A percentile compares a stretch with the other conserved stretches of the same genome.
Evolutionary conservation across 805 yeast genomes (phyloP).

Genomic region (Sugiyamaella smithiae): DNA sequence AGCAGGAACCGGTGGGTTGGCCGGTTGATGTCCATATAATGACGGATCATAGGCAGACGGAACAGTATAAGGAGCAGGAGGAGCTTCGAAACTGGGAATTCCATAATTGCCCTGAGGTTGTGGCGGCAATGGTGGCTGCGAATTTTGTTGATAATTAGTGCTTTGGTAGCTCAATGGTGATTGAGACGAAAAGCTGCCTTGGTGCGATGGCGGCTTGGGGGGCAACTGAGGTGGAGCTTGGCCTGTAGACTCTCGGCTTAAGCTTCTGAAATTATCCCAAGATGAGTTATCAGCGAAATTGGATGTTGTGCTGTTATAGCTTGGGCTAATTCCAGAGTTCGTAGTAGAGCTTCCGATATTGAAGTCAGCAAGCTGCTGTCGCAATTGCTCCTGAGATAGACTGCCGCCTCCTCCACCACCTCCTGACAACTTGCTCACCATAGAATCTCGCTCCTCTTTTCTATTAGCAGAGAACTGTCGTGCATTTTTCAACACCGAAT

Average conservation of each 20-base stretch:
- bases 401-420: slow-evolving; percentile 2
- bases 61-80: slow-evolving; percentile 17
- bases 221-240: slow-evolving; percentile 22
- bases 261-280: neutral
- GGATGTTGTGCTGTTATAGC: neutral
- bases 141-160: slow-evolving; percentile 4
- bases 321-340: neutral
- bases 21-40: slow-evolving; percentile 37
- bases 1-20: slow-evolving; percentile 11
- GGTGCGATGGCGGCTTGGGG: slow-evolving; percentile 24
- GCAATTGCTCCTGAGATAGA: slow-evolving; percentile 16
- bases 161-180: neutral
- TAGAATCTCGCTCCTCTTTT: slow-evolving; percentile 19
- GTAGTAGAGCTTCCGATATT: neutral
- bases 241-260: neutral
- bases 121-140: slow-evolving; percentile 17
- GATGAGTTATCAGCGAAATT: neutral
- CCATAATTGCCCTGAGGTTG: slow-evolving; percentile 12
- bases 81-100: neutral
- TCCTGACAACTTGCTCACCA: slow-evolving; percentile 3
- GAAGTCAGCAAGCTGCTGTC: slow-evolving; percentile 18
- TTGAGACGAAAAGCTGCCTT: slow-evolving; percentile 2
- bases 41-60: slow-evolving; percentile 49
- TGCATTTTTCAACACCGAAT: slow-evolving; percentile 20
- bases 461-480: slow-evolving; percentile 22